phyloP scores from a whole-genome alignment of 1,139 yeast genomes.

The Dujonia santamariae region DNA sequence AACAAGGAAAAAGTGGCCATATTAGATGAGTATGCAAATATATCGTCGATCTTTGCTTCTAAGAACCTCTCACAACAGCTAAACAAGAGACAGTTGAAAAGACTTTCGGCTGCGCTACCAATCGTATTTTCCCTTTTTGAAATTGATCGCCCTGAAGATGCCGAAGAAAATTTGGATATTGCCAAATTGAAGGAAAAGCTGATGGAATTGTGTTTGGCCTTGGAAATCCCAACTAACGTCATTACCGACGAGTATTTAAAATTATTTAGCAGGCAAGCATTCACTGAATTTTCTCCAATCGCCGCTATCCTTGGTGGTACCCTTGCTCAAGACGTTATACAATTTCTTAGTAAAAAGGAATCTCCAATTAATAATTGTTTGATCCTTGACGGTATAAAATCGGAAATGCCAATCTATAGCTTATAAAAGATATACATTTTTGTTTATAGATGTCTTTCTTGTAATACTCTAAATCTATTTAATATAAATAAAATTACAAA shows the following conservation, averaged over 20 bases:
- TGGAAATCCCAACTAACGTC: conserved; percentile 38
- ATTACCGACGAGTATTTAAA: conserved; percentile 35
- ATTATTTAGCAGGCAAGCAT: conserved; percentile 47
- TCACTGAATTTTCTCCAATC: conserved; percentile 76
- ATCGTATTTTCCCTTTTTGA: conserved; percentile 56
- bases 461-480: too few species aligned
- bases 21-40: conserved; percentile 47
- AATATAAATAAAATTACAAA: too few species aligned
- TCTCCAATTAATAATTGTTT: conserved; percentile 81
- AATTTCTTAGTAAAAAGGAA: conserved; percentile 71
- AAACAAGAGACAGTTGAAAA: conserved; percentile 53
- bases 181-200: conserved; percentile 8
- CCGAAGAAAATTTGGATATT: conserved; percentile 28
- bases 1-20: conserved; percentile 54
- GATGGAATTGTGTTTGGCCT: conserved; percentile 27
- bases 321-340: conserved; percentile 87
- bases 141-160: conserved; percentile 23
- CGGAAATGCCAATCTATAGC: conserved; percentile 74
- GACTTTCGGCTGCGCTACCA: conserved; percentile 62
- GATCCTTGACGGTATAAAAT: conserved; percentile 66
- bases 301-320: conserved; percentile 91
- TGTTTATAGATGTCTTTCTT: too few species aligned
- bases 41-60: conserved; percentile 30
- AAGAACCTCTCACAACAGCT: conserved; percentile 42
- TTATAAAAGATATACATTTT: too few species aligned